Evolutionary conservation across 768 basidiomycete genomes (phyloP).

Genomic region (Dioszegia aurantiaca): DNA sequence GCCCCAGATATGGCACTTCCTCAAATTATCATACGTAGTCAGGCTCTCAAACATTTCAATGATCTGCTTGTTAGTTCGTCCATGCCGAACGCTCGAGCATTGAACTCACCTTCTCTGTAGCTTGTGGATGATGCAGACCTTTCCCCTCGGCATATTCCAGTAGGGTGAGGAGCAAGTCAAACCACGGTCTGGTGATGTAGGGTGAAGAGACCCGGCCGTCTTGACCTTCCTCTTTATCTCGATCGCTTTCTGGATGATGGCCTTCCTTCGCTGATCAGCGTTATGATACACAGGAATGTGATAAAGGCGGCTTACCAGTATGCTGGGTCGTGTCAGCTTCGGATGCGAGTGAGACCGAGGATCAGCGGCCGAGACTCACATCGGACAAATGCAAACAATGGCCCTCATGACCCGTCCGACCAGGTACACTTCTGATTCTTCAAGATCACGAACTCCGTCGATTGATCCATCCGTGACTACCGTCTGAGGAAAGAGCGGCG

Average conservation of each 20-base stretch:
- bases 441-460: no score
- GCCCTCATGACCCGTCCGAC: no score
- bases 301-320: neutral
- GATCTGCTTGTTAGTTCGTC: no score
- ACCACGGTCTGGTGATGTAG: conserved; percentile 4
- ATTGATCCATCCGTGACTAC: no score
- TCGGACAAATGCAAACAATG: no score
- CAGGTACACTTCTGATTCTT: no score
- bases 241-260: neutral
- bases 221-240: no score
- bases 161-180: neutral
- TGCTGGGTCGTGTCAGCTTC: neutral
- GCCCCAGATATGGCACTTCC: neutral
- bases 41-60: neutral
- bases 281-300: neutral
- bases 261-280: neutral
- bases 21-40: neutral
- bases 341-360: no score
- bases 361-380: no score
- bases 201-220: no score
- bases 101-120: neutral
- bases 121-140: neutral
- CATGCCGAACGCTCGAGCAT: no score
- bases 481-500: no score
- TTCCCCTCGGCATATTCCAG: conserved; percentile 1